phyloP scores from a whole-genome alignment of 306 rosid species.

The Quercus dentata region DNA sequence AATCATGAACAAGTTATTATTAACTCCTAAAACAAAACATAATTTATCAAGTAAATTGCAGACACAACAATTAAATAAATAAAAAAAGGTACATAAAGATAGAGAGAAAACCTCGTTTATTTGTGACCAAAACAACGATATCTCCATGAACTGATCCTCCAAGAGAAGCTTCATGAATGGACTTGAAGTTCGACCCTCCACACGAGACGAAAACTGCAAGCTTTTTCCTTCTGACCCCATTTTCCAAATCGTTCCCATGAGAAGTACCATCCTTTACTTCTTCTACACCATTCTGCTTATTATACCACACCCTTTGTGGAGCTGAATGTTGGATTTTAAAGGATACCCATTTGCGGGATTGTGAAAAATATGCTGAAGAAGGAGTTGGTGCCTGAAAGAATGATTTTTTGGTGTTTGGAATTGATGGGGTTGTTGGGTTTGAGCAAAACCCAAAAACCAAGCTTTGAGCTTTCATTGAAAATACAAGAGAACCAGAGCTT shows the following conservation, averaged over 20 bases:
- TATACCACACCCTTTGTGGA: conserved; percentile 9
- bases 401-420: conserved; percentile 24
- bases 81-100: background rate
- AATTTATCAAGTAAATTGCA: background rate
- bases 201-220: conserved; percentile 86
- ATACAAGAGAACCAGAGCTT: background rate
- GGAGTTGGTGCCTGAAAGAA: conserved; percentile 11
- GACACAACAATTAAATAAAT: background rate
- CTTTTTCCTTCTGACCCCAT: conserved; percentile 46
- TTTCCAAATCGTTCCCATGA: conserved; percentile 9
- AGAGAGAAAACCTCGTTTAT: conserved; percentile 46
- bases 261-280: background rate
- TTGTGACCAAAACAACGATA: conserved; percentile 63
- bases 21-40: background rate
- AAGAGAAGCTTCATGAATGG: conserved; percentile 67
- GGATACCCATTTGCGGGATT: conserved; percentile 24
- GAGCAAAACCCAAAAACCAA: conserved; percentile 37
- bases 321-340: conserved; percentile 15
- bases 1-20: background rate
- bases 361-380: conserved; percentile 27
- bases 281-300: conserved; percentile 14
- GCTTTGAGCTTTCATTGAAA: conserved; percentile 37
- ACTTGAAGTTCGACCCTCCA: conserved; percentile 85
- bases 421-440: conserved; percentile 14
- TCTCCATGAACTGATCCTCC: conserved; percentile 67